Percentiles rank a stretch among this genome's conserved stretches.
phyloP scores from a whole-genome alignment of 78 protist species.

The Carpediemonas membranifera region DNA sequence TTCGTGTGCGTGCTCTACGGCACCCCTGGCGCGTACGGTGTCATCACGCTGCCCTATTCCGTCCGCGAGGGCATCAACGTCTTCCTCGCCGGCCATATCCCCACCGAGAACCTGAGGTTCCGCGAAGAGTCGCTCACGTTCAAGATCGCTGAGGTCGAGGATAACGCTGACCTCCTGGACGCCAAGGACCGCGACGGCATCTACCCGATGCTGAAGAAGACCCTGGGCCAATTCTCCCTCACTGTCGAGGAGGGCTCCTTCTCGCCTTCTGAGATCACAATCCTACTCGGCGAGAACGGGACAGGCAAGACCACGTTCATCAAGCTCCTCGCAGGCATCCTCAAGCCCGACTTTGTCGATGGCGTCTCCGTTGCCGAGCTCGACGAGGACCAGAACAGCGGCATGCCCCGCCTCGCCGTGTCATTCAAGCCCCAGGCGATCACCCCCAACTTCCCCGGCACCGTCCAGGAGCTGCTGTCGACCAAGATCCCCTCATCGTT shows the following conservation, averaged over 20 bases:
- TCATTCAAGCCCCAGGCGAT: constrained; percentile 96
- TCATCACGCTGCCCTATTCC: constrained; percentile 91
- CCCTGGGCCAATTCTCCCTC: constrained; percentile 69
- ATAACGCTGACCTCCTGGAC: constrained; percentile 16
- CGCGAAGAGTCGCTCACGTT: constrained; percentile 71
- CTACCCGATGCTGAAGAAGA: constrained; percentile 90
- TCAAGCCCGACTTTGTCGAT: constrained; percentile 64
- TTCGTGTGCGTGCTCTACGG: constrained; percentile 96
- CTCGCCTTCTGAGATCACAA: constrained; percentile 91
- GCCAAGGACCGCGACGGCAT: constrained; percentile 23
- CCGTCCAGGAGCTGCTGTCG: constrained; percentile 74
- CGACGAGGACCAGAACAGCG: no score
- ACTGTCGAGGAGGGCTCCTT: constrained; percentile 76
- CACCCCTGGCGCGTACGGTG: constrained; percentile 97
- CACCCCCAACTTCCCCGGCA: constrained; percentile 58
- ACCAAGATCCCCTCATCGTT: constrained; percentile 62
- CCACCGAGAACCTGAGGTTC: constrained; percentile 99
- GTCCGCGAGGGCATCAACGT: constrained; percentile 98
- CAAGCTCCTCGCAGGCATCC: constrained; percentile 66
- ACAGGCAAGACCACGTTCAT: constrained; percentile 99
- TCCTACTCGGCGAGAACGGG: constrained; percentile 98
- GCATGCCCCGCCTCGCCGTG: constrained; percentile 53
- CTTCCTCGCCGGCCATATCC: constrained; percentile 93
- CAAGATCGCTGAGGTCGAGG: constrained; percentile 49
- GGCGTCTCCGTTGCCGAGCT: constrained; percentile 52